These are phyloP conservation scores for Lobosporangium transversale DNA, from an alignment of 192 early-diverging fungal genomes.

Conservation along the genomic window DNA sequence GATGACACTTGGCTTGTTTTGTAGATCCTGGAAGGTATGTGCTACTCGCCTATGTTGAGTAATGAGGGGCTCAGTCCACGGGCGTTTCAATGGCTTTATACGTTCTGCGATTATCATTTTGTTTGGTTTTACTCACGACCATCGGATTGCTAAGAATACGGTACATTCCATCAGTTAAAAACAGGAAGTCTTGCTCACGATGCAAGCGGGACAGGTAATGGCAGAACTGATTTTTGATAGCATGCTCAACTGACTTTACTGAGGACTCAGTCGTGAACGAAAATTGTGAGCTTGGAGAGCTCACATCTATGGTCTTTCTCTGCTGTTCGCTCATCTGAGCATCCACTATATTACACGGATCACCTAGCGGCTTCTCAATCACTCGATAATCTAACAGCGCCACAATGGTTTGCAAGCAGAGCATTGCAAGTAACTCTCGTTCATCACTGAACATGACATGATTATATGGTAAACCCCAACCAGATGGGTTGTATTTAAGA, in stretches of 20 bases:
- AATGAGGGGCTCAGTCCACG: too few relatives aligned
- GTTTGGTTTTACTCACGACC: slow-evolving; percentile 52
- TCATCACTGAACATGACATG: slow-evolving; percentile 80
- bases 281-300: neutral
- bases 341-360: neutral
- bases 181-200: slow-evolving; percentile 83
- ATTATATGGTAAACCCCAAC: slow-evolving; percentile 92
- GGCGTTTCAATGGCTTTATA: too few relatives aligned
- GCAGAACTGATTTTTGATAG: slow-evolving; percentile 69
- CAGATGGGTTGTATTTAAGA: slow-evolving; percentile 81
- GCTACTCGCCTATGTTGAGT: slow-evolving; percentile 63
- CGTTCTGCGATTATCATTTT: too few relatives aligned
- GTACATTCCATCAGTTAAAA: slow-evolving; percentile 78
- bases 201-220: slow-evolving; percentile 85
- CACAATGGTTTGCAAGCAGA: slow-evolving; percentile 73
- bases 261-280: neutral
- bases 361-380: slow-evolving; percentile 15
- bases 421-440: slow-evolving; percentile 75
- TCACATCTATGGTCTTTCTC: too few relatives aligned
- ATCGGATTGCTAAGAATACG: slow-evolving; percentile 88
- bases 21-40: slow-evolving; percentile 82
- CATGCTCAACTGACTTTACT: neutral
- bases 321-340: neutral
- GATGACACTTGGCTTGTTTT: slow-evolving; percentile 69
- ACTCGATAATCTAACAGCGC: slow-evolving; percentile 79